Evolutionary conservation across 2,329 filamentous ascomycete genomes (phyloP).

Genomic region (Dactylonectria estremocensis): DNA sequence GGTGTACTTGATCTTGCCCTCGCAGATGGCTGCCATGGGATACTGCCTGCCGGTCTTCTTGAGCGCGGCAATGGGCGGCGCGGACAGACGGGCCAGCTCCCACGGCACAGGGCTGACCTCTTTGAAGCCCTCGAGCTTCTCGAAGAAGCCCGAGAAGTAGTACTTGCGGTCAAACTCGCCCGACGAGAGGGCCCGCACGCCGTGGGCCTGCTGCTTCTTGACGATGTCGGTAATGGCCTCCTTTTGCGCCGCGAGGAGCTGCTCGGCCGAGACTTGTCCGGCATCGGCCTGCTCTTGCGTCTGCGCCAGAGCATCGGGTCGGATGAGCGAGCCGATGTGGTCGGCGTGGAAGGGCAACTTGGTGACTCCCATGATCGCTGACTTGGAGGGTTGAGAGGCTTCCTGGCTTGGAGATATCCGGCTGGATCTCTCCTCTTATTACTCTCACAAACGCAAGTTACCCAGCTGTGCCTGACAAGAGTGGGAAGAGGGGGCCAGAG

Average conservation of each 20-base stretch:
- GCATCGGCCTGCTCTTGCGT: conserved; percentile 64
- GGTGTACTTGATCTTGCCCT: conserved; percentile 60
- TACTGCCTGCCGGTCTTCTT: conserved; percentile 57
- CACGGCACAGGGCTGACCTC: conserved; percentile 57
- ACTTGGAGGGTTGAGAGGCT: not conserved
- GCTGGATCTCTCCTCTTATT: not conserved
- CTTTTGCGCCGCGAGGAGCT: conserved; percentile 71
- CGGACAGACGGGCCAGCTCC: conserved; percentile 55
- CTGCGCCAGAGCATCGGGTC: conserved; percentile 73
- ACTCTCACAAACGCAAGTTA: not conserved
- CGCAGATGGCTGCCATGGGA: conserved; percentile 58
- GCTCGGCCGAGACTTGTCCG: conserved; percentile 57
- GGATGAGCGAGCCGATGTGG: conserved; percentile 80
- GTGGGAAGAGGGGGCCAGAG: conserved; percentile 8
- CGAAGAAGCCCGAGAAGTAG: conserved; percentile 66
- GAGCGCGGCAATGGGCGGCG: conserved; percentile 58
- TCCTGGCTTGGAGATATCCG: too few species aligned
- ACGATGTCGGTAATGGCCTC: conserved; percentile 76
- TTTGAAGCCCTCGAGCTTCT: conserved; percentile 60
- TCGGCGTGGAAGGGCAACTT: conserved; percentile 77
- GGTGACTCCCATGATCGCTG: conserved; percentile 43
- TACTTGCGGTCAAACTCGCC: conserved; percentile 76
- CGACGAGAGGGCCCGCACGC: conserved; percentile 75
- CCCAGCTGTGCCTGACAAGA: not conserved
- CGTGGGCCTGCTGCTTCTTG: conserved; percentile 73